phyloP scores from a whole-genome alignment of 345 rosid genomes.

The Camelina neglecta region DNA sequence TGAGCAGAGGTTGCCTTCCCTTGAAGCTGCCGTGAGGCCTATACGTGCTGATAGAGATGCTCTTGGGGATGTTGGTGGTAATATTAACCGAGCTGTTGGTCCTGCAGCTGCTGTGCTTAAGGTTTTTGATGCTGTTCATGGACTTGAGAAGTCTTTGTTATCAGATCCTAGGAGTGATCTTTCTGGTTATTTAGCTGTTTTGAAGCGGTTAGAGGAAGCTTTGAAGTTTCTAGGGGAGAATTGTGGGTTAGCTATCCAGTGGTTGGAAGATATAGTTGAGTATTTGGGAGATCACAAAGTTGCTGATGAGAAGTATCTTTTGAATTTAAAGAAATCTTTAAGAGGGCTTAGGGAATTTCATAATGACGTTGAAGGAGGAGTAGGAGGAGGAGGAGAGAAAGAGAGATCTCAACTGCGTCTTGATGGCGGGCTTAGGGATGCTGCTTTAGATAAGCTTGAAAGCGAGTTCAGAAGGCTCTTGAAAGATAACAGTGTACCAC shows the following conservation, averaged over 20 bases:
- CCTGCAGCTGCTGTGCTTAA: conserved; percentile 99
- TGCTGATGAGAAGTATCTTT: conserved; percentile 79
- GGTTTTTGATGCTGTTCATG: conserved; percentile 98
- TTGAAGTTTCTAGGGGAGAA: conserved; percentile 88
- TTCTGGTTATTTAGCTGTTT: conserved; percentile 79
- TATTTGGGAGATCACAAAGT: conserved; percentile 83
- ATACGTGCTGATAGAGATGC: conserved; percentile 94
- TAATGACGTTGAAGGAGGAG: conserved; percentile 30
- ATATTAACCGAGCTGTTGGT: conserved; percentile 96
- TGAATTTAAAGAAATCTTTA: conserved; percentile 68
- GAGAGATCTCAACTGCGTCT: conserved; percentile 49
- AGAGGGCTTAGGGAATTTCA: conserved; percentile 68
- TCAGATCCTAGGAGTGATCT: conserved; percentile 88
- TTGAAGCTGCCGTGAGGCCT: conserved; percentile 89
- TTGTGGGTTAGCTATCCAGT: conserved; percentile 94
- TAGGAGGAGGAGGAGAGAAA: conserved; percentile 20
- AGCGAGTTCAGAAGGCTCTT: conserved; percentile 74
- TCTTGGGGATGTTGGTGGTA: conserved; percentile 80
- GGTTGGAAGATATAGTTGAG: conserved; percentile 99
- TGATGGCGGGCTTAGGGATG: conserved; percentile 89
- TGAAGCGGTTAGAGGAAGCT: conserved; percentile 93
- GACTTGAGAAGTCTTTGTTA: conserved; percentile 83
- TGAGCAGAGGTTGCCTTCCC: conserved; percentile 68
- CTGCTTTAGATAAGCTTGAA: conserved; percentile 82
- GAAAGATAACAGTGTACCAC: conserved; percentile 85